Percentiles rank a stretch among this genome's conserved stretches.
phyloP scores from a whole-genome alignment of 2,329 filamentous ascomycete species.

The Graphiopsis chlorocephala region DNA sequence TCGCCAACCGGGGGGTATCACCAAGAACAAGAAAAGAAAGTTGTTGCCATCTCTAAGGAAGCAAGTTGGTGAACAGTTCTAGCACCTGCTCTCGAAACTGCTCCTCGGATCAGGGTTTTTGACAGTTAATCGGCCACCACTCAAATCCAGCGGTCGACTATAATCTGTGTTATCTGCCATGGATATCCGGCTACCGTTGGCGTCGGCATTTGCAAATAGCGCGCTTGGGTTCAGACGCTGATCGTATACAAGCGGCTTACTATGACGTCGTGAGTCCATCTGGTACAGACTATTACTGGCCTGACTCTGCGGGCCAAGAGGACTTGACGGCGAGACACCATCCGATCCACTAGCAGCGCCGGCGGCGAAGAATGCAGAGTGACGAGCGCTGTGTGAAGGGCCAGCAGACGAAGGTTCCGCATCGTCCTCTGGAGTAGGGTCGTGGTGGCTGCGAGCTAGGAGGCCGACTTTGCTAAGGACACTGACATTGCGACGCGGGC shows the following conservation, averaged over 20 bases:
- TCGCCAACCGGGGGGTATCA: constrained; percentile 6
- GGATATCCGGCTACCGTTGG: constrained; percentile 47
- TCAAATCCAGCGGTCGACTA: constrained; percentile 36
- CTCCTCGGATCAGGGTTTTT: constrained; percentile 34
- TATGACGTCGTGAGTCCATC: constrained; percentile 33
- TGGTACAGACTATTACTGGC: constrained; percentile 12
- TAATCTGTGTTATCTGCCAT: constrained; percentile 50
- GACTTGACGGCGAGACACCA: constrained; percentile 31
- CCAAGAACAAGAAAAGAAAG: constrained; percentile 1
- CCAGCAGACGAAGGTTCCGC: constrained; percentile 22
- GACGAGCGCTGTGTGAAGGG: constrained; percentile 30
- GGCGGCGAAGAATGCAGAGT: constrained; percentile 32
- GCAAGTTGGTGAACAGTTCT: background rate
- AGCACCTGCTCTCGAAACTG: constrained; percentile 26
- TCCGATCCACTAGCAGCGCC: constrained; percentile 25
- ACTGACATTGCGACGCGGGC: constrained; percentile 42
- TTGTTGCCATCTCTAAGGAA: background rate
- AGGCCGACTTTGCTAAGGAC: constrained; percentile 49
- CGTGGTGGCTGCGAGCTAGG: constrained; percentile 28
- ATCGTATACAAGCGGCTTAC: constrained; percentile 47
- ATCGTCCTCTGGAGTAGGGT: constrained; percentile 10
- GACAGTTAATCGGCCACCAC: constrained; percentile 40
- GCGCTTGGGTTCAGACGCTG: constrained; percentile 49
- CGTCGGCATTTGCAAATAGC: constrained; percentile 42
- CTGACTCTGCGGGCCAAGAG: constrained; percentile 22